phyloP scores from a whole-genome alignment of 164 flowering plant species.

The Stephania cephalantha region DNA sequence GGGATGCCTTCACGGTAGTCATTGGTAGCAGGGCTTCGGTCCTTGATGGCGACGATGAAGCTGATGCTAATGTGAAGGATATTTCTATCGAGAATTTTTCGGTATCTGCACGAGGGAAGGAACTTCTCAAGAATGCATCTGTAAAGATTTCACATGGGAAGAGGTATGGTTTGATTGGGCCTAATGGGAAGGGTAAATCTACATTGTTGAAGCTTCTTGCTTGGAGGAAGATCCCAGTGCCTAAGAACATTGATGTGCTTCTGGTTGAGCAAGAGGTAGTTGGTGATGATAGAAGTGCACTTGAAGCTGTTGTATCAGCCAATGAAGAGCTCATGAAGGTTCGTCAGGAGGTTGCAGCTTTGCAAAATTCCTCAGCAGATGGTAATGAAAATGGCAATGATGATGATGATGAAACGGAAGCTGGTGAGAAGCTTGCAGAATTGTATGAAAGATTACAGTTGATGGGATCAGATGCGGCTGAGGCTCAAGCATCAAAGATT shows the following conservation, averaged over 20 bases:
- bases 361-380: slow-evolving; percentile 1
- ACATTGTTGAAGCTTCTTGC: no score
- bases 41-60: no score
- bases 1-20: no score
- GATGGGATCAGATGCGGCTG: not conserved
- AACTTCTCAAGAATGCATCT: no score
- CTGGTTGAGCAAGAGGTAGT: slow-evolving; percentile 5
- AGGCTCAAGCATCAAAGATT: slow-evolving; percentile 5
- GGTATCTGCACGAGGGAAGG: no score
- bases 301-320: slow-evolving; percentile 5
- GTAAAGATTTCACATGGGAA: no score
- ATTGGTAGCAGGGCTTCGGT: no score
- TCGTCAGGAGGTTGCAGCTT: not conserved
- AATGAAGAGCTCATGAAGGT: slow-evolving; percentile 1
- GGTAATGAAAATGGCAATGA: not conserved
- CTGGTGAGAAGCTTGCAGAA: not conserved
- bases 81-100: no score
- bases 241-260: slow-evolving; percentile 1
- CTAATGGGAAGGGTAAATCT: no score
- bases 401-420: not conserved
- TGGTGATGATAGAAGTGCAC: not conserved
- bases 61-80: no score
- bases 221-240: no score
- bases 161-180: no score
- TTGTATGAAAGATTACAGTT: not conserved